Conservation (phyloP, 352 stramenopile species). For the Globisporangium lucens region DNA sequence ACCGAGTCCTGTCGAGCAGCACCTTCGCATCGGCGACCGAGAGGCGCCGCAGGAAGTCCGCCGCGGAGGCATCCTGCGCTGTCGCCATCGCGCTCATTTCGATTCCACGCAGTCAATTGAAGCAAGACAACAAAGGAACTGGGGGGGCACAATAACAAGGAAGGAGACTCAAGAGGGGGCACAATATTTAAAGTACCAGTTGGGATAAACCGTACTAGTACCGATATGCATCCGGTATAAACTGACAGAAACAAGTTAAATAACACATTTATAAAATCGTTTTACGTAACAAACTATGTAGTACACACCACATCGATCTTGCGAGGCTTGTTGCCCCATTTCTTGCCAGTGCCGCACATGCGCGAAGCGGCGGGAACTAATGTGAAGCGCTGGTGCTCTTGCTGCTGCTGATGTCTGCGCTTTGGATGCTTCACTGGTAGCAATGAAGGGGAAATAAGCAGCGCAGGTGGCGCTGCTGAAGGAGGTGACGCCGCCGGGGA, state of each 20-base stretch:
- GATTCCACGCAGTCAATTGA: background rate
- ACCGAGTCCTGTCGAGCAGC: constrained; percentile 75
- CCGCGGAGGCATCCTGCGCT: background rate
- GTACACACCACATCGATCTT: constrained; percentile 18
- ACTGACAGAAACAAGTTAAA: background rate
- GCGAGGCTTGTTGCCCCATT: constrained; percentile 9
- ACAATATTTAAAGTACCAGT: no score
- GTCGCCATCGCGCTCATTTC: constrained; percentile 14
- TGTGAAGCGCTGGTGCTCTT: constrained; percentile 29
- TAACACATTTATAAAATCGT: constrained; percentile 4
- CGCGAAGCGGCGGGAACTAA: constrained; percentile 19
- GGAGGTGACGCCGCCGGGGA: constrained; percentile 22
- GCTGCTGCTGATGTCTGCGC: constrained; percentile 26
- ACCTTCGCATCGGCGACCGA: constrained; percentile 84
- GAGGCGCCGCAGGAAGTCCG: constrained; percentile 72
- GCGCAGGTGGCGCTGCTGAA: constrained; percentile 13
- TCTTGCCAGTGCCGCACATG: constrained; percentile 27
- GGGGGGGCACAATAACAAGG: no score
- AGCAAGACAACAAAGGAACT: background rate
- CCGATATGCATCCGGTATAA: no score
- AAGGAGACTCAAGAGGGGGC: no score
- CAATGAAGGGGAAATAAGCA: constrained; percentile 26
- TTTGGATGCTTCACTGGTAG: constrained; percentile 33
- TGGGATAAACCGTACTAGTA: no score
- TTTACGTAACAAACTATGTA: constrained; percentile 4